Evolutionary conservation across 139 green algal genomes (phyloP).

Genomic region (Pleodorina starrii): DNA sequence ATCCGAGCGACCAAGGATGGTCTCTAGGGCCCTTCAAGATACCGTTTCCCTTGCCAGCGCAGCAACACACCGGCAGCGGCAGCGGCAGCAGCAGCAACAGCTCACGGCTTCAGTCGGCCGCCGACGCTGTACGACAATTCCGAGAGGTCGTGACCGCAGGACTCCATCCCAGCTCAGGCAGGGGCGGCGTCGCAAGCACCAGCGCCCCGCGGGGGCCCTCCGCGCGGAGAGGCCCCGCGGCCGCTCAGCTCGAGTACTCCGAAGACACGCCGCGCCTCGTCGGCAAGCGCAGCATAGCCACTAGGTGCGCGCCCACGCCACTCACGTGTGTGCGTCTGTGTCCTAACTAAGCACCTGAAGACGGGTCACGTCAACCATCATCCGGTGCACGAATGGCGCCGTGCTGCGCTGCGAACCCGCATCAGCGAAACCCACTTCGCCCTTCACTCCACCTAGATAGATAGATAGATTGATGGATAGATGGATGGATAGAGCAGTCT

Average conservation of each 20-base stretch:
- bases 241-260: not conserved
- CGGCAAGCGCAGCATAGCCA: slow-evolving; percentile 31
- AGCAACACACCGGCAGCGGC: not conserved
- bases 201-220: not conserved
- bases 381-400: no score
- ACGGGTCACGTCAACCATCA: no score
- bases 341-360: no score
- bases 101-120: not conserved
- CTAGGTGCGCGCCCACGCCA: not conserved
- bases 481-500: no score
- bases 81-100: not conserved
- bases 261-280: slow-evolving; percentile 11
- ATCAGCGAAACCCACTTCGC: no score
- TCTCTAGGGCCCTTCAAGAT: slow-evolving; percentile 16
- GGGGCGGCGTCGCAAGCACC: slow-evolving; percentile 16
- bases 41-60: not conserved
- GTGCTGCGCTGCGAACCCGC: no score
- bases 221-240: no score
- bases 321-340: no score
- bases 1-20: not conserved
- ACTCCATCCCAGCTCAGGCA: slow-evolving; percentile 2
- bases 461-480: no score
- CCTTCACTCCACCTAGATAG: no score
- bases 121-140: not conserved
- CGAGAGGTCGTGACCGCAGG: not conserved